phyloP scores from a whole-genome alignment of 1,284 basidiomycete genomes.

The Melampsora larici-populina region DNA sequence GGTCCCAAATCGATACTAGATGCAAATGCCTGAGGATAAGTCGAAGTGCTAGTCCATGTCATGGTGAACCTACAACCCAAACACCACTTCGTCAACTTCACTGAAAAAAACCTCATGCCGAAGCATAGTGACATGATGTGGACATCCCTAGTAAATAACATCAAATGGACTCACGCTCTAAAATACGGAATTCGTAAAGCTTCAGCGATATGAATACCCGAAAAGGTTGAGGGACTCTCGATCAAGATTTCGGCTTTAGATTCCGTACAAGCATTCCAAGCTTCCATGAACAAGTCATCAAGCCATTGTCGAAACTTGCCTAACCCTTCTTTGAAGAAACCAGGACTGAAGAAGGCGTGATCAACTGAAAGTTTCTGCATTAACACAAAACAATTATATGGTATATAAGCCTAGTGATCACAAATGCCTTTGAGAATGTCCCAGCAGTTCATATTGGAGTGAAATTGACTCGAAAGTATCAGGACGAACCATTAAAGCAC shows the following conservation, averaged over 20 bases:
- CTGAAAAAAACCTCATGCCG: background rate
- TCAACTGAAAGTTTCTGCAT: slow-evolving; percentile 70
- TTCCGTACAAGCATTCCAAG: slow-evolving; percentile 87
- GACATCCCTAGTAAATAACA: background rate
- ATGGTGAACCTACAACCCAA: slow-evolving; percentile 57
- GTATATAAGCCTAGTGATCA: slow-evolving; percentile 62
- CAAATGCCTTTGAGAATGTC: too few relatives aligned
- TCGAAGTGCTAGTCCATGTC: slow-evolving; percentile 71
- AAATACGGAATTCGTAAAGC: slow-evolving; percentile 91
- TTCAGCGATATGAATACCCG: slow-evolving; percentile 95
- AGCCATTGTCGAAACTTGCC: slow-evolving; percentile 86
- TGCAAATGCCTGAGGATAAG: slow-evolving; percentile 76
- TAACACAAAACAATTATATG: background rate
- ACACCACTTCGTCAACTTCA: background rate
- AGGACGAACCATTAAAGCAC: slow-evolving; percentile 65
- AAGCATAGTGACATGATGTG: too few relatives aligned
- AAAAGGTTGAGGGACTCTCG: slow-evolving; percentile 95
- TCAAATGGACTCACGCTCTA: slow-evolving; percentile 65
- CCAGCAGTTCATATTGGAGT: too few relatives aligned
- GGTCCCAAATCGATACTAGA: slow-evolving; percentile 45
- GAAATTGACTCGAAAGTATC: slow-evolving; percentile 16
- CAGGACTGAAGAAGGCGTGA: slow-evolving; percentile 91
- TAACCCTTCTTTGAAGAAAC: slow-evolving; percentile 85
- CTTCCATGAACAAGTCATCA: slow-evolving; percentile 86
- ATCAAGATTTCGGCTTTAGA: slow-evolving; percentile 79